Conservation (phyloP, 2,329 filamentous ascomycete species). For the Trichophyton equinum region DNA sequence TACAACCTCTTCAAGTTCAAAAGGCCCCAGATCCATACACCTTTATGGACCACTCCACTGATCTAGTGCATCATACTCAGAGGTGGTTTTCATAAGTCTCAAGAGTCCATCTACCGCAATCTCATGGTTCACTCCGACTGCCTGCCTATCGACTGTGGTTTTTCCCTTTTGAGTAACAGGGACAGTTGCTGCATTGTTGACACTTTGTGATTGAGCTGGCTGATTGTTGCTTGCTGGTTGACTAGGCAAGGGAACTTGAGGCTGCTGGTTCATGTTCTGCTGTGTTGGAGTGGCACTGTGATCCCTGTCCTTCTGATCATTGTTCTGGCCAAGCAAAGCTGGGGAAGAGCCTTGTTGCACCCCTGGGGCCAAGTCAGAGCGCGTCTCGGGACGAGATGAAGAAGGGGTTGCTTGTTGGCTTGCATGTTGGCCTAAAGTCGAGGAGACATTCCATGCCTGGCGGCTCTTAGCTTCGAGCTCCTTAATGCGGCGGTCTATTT, state of each 20-base stretch:
- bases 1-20: not conserved
- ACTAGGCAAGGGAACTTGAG: not conserved
- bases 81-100: conserved; percentile 29
- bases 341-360: not conserved
- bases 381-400: not conserved
- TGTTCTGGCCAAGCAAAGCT: not conserved
- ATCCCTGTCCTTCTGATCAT: not conserved
- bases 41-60: conserved; percentile 5
- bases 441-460: conserved; percentile 17
- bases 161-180: conserved; percentile 12
- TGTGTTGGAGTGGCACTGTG: not conserved
- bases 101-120: conserved; percentile 30
- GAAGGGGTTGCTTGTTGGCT: not conserved
- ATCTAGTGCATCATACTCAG: conserved; percentile 17
- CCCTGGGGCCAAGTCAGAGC: not conserved
- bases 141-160: conserved; percentile 13
- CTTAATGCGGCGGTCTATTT: conserved; percentile 29
- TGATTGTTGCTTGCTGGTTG: not conserved
- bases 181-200: not conserved
- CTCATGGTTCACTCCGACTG: conserved; percentile 21
- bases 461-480: conserved; percentile 31
- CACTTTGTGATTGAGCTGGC: not conserved
- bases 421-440: not conserved
- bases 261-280: not conserved
- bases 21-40: not conserved